Conservation (phyloP, 768 basidiomycete genomes). For the Suillus fuscotomentosus region DNA sequence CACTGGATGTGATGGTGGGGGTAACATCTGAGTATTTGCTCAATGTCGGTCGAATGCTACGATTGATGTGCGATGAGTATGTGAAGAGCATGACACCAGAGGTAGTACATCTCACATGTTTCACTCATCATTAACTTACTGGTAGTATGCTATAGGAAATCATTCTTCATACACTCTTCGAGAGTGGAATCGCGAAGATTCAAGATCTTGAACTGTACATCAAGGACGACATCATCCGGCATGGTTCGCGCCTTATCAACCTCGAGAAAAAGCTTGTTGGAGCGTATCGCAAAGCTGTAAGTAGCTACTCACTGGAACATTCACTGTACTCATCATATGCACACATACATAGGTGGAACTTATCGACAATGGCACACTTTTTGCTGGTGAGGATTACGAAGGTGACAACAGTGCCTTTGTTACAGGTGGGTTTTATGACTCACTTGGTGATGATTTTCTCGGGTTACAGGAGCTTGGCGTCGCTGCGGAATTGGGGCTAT, state of each 20-base stretch:
- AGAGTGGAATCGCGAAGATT: constrained; percentile 78
- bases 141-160: constrained; percentile 67
- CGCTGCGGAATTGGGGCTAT: constrained; percentile 79
- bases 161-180: constrained; percentile 85
- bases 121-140: not conserved
- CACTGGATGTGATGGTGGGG: constrained; percentile 62
- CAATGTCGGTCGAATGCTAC: constrained; percentile 85
- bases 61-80: constrained; percentile 63
- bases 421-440: constrained; percentile 85
- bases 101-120: constrained; percentile 42
- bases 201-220: constrained; percentile 85
- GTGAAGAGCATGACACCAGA: constrained; percentile 78
- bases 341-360: constrained; percentile 39
- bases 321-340: constrained; percentile 1
- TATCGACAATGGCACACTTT: constrained; percentile 51
- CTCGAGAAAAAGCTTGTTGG: constrained; percentile 86
- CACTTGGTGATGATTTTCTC: constrained; percentile 90
- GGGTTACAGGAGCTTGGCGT: constrained; percentile 87
- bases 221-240: constrained; percentile 82
- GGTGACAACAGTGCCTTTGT: constrained; percentile 66
- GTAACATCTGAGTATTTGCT: constrained; percentile 49
- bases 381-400: constrained; percentile 57
- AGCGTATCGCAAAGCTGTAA: constrained; percentile 78
- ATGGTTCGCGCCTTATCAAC: constrained; percentile 73
- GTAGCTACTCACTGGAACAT: constrained; percentile 23